Evolutionary conservation across 2,329 filamentous ascomycete species (phyloP).

Genomic region (Lanzia echinophila): DNA sequence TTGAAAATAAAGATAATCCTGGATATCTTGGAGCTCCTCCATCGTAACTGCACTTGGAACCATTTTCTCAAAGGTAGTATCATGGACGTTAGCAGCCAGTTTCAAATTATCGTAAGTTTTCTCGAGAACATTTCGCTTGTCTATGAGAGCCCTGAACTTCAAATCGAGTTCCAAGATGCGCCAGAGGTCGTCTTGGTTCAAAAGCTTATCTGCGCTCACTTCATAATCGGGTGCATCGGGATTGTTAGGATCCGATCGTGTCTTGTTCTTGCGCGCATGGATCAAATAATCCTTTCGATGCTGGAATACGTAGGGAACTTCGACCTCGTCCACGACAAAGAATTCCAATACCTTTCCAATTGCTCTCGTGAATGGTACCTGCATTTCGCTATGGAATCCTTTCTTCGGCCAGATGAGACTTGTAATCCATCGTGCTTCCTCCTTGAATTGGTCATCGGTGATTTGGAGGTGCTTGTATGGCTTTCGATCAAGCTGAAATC

Average conservation of each 20-base stretch:
- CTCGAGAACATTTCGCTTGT: slow-evolving; percentile 82
- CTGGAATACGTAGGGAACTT: slow-evolving; percentile 96
- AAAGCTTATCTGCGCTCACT: slow-evolving; percentile 75
- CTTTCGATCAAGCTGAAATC: slow-evolving; percentile 86
- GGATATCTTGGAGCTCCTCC: slow-evolving; percentile 92
- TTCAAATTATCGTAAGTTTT: slow-evolving; percentile 71
- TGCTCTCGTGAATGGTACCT: slow-evolving; percentile 77
- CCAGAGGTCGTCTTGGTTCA: slow-evolving; percentile 92
- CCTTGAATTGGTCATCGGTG: slow-evolving; percentile 76
- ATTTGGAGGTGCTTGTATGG: slow-evolving; percentile 79
- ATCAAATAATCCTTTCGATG: slow-evolving; percentile 98
- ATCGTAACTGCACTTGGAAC: slow-evolving; percentile 74
- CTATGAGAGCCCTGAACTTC: slow-evolving; percentile 86
- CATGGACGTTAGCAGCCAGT: slow-evolving; percentile 52
- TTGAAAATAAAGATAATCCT: slow-evolving; percentile 94
- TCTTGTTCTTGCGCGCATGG: slow-evolving; percentile 66
- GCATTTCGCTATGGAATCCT: slow-evolving; percentile 55
- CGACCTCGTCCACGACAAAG: slow-evolving; percentile 87
- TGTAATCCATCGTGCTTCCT: slow-evolving; percentile 89
- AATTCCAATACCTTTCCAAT: slow-evolving; percentile 92
- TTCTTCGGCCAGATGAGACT: slow-evolving; percentile 88
- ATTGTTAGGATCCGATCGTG: slow-evolving; percentile 53
- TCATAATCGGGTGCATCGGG: slow-evolving; percentile 66
- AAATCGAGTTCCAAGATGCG: slow-evolving; percentile 90
- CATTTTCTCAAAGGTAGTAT: slow-evolving; percentile 74